Base-by-base conservation (phyloP, 2,329 filamentous ascomycete species). In the Colletotrichum tofieldiae region DNA sequence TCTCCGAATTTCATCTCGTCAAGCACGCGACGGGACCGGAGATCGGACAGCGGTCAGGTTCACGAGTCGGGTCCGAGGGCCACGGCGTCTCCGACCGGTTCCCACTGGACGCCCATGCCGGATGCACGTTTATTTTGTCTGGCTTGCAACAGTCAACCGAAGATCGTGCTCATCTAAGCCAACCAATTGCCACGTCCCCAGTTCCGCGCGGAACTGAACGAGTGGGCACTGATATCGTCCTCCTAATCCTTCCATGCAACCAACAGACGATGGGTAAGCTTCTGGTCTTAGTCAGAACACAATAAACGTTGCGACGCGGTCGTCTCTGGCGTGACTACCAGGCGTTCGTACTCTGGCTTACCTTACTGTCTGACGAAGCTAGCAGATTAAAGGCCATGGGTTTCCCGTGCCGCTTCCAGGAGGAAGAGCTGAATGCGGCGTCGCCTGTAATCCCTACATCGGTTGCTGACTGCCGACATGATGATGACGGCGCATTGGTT, bases 41-140 rank as follows among this genome's bases (percentile, higher is more conserved):
- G 23, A 23, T 12, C 43, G 11, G 29, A 37, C 45, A 14, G 49
- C 37, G 49, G 35, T 41, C 37, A 55, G 26, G 18, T 16, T 41
- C 32, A 20, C 45, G 29, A 52, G 8, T 45, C 61, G 61, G 37
- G 23, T 9, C 26, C 58, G 56, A 49, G 29, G 32, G 29, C 18
- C 47, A 29, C 65, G 70, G 60, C 65, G 65, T 72, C 59, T 51
- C 65, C 70, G 65, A 55, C 59, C 23, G 45, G 23, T 54, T 60
- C 52, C 64, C 39, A 49, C 59, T 37, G 37, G 37, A 35, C n/a
- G n/a, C 52, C 14, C 43, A 52, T 51, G 56, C 45, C 43, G 52
- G 26, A 39, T 68, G 32, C 20, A 32, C 29, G 26, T 32, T 56
- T n/a, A 35, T 41, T 58, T 6, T 65, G 52, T 37, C 32, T 26